A percentile compares a stretch with the other conserved stretches of the same genome.
Conservation (phyloP, 2,329 filamentous ascomycete genomes). For the Sarocladiaceae sp. region DNA sequence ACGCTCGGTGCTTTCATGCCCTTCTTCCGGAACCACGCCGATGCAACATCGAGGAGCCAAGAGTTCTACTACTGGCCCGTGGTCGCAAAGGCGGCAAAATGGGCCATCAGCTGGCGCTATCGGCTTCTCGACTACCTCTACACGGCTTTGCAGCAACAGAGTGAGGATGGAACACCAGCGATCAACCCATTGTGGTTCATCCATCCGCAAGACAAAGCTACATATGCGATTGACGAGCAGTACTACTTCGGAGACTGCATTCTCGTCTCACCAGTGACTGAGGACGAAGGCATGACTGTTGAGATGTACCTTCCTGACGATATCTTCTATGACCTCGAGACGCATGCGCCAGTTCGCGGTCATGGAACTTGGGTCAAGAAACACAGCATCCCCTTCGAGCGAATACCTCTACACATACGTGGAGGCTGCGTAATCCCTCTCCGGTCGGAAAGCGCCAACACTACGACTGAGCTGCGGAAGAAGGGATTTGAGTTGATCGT, state of each 20-base stretch:
- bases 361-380: constrained; percentile 23
- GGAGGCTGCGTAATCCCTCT: constrained; percentile 58
- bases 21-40: constrained; percentile 63
- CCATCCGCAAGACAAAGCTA: constrained; percentile 46
- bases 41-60: constrained; percentile 37
- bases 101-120: constrained; percentile 64
- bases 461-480: constrained; percentile 54
- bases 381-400: constrained; percentile 29
- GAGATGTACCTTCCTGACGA: constrained; percentile 42
- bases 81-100: constrained; percentile 55
- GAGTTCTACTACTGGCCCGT: constrained; percentile 62
- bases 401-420: constrained; percentile 58
- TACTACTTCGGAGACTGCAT: constrained; percentile 41
- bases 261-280: constrained; percentile 39
- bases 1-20: constrained; percentile 59
- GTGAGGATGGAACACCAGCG: constrained; percentile 53
- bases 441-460: constrained; percentile 48
- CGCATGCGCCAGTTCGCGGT: constrained; percentile 36
- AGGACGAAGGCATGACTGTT: constrained; percentile 34
- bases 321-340: constrained; percentile 44
- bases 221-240: constrained; percentile 38
- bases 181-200: constrained; percentile 66
- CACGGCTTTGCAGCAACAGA: constrained; percentile 59
- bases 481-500: constrained; percentile 64
- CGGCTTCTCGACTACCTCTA: constrained; percentile 69